A percentile compares a stretch with the other conserved stretches of the same genome.
These are phyloP conservation scores for Paraphaeosphaeria sporulosa DNA, from an alignment of 2,329 filamentous ascomycete genomes.

Conservation along the genomic window DNA sequence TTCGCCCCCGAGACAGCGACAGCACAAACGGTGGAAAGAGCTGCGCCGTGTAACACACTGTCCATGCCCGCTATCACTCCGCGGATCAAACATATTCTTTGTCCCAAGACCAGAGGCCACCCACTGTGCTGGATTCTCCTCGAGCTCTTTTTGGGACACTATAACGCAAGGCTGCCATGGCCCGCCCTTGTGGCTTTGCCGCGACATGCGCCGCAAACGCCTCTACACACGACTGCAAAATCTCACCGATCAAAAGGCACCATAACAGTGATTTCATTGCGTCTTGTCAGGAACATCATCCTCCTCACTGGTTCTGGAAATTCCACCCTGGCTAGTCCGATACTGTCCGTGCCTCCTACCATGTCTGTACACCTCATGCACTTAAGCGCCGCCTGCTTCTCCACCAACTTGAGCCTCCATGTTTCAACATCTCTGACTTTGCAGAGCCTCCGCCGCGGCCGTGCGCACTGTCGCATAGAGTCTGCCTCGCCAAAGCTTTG, in stretches of 20 bases:
- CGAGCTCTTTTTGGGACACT: neutral
- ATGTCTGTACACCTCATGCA: neutral
- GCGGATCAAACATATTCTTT: neutral
- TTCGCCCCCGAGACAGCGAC: neutral
- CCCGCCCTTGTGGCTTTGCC: conserved; percentile 1
- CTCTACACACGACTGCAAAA: neutral
- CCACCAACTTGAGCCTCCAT: conserved; percentile 12
- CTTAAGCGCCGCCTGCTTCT: conserved; percentile 13
- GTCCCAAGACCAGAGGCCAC: too few species aligned
- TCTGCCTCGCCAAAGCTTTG: conserved; percentile 7
- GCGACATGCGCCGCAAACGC: conserved; percentile 13
- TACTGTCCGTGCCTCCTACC: neutral
- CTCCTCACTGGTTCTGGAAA: neutral
- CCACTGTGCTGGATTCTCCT: neutral
- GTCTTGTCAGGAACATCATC: neutral
- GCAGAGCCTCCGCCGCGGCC: conserved; percentile 6
- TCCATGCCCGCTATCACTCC: neutral
- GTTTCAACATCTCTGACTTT: conserved; percentile 1
- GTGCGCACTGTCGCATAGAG: neutral
- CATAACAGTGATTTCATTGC: neutral
- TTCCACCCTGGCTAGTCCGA: neutral
- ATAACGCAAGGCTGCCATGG: neutral
- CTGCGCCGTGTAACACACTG: neutral
- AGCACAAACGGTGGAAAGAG: neutral
- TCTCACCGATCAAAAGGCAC: neutral